A percentile compares a stretch with the other conserved stretches of the same genome.
Conservation (phyloP, 2,329 filamentous ascomycete species). For the Fusarium decemcellulare region DNA sequence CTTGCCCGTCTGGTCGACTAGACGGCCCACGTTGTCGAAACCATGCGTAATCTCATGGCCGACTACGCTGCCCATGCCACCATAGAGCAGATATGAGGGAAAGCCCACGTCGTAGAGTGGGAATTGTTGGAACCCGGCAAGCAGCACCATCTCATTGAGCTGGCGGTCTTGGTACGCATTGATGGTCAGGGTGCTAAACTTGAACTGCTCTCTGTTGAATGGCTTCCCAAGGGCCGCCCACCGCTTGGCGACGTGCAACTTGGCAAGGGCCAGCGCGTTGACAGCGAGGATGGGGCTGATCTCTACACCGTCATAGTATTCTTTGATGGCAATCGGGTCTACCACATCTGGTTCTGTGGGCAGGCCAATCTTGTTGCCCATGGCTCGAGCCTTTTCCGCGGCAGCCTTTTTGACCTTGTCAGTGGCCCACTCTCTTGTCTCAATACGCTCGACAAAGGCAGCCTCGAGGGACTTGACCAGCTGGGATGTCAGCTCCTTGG, state of each 20-base stretch:
- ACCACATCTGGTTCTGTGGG: conserved; percentile 74
- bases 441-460: conserved; percentile 73
- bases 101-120: conserved; percentile 74
- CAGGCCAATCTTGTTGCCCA: conserved; percentile 78
- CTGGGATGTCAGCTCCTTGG: conserved; percentile 77
- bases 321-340: conserved; percentile 66
- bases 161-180: conserved; percentile 77
- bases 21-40: conserved; percentile 76
- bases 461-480: conserved; percentile 79
- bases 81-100: conserved; percentile 77
- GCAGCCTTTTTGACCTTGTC: conserved; percentile 70
- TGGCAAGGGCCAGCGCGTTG: conserved; percentile 67
- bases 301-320: conserved; percentile 69
- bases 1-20: conserved; percentile 76
- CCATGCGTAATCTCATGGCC: conserved; percentile 80
- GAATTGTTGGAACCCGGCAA: conserved; percentile 74
- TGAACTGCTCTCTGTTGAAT: conserved; percentile 72
- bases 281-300: conserved; percentile 67
- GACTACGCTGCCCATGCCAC: conserved; percentile 75
- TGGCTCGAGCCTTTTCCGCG: conserved; percentile 75
- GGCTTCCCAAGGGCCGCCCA: conserved; percentile 74
- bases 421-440: conserved; percentile 75
- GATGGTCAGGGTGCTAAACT: conserved; percentile 71
- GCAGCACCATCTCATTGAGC: conserved; percentile 75
- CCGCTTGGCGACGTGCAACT: conserved; percentile 60